Base-by-base conservation (phyloP, 2,329 filamentous ascomycete species). In the Fusarium pininemorale region DNA sequence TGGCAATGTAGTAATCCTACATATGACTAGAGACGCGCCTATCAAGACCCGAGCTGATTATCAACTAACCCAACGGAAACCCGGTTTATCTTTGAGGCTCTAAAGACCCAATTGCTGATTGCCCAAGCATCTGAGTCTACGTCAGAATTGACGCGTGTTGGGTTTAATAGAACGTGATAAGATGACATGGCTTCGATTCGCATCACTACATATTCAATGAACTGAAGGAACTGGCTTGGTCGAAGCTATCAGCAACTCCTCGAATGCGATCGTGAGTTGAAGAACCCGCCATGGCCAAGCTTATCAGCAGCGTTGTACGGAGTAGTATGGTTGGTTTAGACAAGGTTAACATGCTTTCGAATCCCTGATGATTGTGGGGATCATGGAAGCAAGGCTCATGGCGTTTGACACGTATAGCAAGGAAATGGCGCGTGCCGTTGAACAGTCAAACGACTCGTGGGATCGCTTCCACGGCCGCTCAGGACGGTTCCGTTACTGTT, bases 151-250 rank as follows among this genome's bases (percentile, higher is more conserved):
- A 54, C 28, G 35, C 56, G 26, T 35, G 37, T 26, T 55, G 41
- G 39, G 22, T 37, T 42, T 50, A 47, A 47, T 42, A 54, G 59
- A 72, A 64, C 48, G 57, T 61, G 67, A 74, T 55, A 69, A 69
- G 47, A 38, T 18, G 32, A 11, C 30, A 47, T 41, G 44, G n/a
- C 44, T 55, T 58, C 57, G 26, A 64, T 48, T 62, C 45, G 51
- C 51, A 41, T 30, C 51, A 20, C 24, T 32, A 26, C 28, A n/a
- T 50, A 28, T 41, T 37, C 22, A 39, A 44, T 53, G 62, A 35
- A 39, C 26, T 28, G 39, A 48, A 39, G 42, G 37, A 24, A 26
- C 30, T 32, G 50, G 41, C 38, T 45, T 53, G 16, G 28, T 48
- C 16, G 28, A 68, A 53, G 51, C 45, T 47, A 50, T 68, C 47